Conservation (phyloP, 495 filamentous ascomycete genomes). For the Oidiodendron maius region DNA sequence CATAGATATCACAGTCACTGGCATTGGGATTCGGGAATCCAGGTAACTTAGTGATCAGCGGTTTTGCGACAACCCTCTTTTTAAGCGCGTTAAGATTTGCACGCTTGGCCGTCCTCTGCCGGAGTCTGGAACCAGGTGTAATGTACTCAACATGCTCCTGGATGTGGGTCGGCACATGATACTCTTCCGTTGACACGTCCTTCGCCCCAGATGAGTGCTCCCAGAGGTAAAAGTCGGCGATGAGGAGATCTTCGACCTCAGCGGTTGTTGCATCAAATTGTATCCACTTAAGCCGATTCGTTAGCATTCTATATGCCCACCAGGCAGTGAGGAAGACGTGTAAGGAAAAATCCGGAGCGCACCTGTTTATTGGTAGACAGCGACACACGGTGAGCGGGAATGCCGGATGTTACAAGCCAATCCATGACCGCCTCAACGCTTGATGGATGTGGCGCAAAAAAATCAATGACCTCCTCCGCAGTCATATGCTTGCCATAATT, state of each 20-base stretch:
- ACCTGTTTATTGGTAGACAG: conserved; percentile 30
- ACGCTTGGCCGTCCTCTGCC: conserved; percentile 4
- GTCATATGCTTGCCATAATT: conserved; percentile 45
- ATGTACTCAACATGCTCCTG: conserved; percentile 38
- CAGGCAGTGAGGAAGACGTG: conserved; percentile 13
- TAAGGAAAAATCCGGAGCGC: conserved; percentile 14
- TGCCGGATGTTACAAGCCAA: conserved; percentile 35
- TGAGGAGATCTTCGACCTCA: conserved; percentile 50
- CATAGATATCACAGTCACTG: conserved; percentile 6
- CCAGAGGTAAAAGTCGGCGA: conserved; percentile 52
- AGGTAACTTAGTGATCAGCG: background rate
- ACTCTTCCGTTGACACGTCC: conserved; percentile 18
- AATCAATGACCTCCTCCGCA: conserved; percentile 32
- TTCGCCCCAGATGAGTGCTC: conserved; percentile 31
- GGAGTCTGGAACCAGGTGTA: conserved; percentile 23
- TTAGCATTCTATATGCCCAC: too few species aligned
- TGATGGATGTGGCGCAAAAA: conserved; percentile 37
- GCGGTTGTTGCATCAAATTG: conserved; percentile 44
- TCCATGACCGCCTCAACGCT: conserved; percentile 32
- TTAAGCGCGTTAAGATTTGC: background rate
- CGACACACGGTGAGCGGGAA: conserved; percentile 12
- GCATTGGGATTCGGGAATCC: background rate
- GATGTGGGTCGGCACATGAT: conserved; percentile 46
- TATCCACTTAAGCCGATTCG: conserved; percentile 33
- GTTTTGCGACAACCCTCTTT: background rate